These are phyloP conservation scores for Arthrinium phaeospermum DNA, from an alignment of 2,329 filamentous ascomycete genomes.

Conservation along the genomic window DNA sequence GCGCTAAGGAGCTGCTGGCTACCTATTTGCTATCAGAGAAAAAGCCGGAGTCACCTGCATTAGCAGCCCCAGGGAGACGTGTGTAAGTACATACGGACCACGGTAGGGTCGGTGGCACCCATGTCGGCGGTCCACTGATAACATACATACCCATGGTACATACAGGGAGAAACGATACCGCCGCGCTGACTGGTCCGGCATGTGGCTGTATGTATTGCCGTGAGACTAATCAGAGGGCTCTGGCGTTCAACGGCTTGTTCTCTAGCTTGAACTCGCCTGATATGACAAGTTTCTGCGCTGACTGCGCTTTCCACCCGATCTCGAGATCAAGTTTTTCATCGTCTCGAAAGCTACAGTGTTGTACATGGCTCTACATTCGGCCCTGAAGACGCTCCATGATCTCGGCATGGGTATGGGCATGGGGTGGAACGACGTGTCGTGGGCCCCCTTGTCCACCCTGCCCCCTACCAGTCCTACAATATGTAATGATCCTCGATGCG, in stretches of 20 bases:
- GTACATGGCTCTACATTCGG: slow-evolving; percentile 3
- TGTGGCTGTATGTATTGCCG: neutral
- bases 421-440: slow-evolving; percentile 19
- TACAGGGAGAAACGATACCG: neutral
- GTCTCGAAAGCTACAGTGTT: neutral
- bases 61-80: slow-evolving; percentile 6
- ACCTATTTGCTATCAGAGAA: neutral
- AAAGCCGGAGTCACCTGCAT: slow-evolving; percentile 14
- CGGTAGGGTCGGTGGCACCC: slow-evolving; percentile 2
- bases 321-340: neutral
- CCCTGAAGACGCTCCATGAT: slow-evolving; percentile 9
- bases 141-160: neutral
- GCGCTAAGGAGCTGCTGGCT: neutral
- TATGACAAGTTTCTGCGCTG: neutral
- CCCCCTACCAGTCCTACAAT: neutral
- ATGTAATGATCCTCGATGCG: slow-evolving; percentile 20
- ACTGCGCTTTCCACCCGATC: neutral
- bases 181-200: neutral
- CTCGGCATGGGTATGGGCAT: slow-evolving; percentile 12
- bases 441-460: slow-evolving; percentile 13
- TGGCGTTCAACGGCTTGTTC: neutral
- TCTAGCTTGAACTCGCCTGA: neutral
- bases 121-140: neutral
- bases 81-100: neutral
- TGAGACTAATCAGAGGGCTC: neutral